phyloP scores from a whole-genome alignment of 306 rosid genomes.

The barrel medic (Medicago truncatula) region MtrunA17r5.0-ANR NC_053044.1:166501-167000 shows the following conservation, averaged over 20 bases:
- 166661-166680: conserved; percentile 60
- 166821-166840: conserved; percentile 62
- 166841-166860: conserved; percentile 77
- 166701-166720: conserved; percentile 62
- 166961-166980: conserved; percentile 42
- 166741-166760: conserved; percentile 79
- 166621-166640: conserved; percentile 85
- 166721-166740: conserved; percentile 77
- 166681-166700: conserved; percentile 58
- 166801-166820: conserved; percentile 59
- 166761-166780: conserved; percentile 63
- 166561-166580: conserved; percentile 71
- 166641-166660: conserved; percentile 85
- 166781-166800: conserved; percentile 55
- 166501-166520: conserved; percentile 62
- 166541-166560: conserved; percentile 76
- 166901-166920: conserved; percentile 62
- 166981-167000: conserved; percentile 8
- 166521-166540: conserved; percentile 69
- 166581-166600: conserved; percentile 59
- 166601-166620: conserved; percentile 71
- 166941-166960: conserved; percentile 74
- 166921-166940: conserved; percentile 81
- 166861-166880: conserved; percentile 73
- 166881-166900: conserved; percentile 54